Percentiles rank a stretch among this genome's conserved stretches.
Evolutionary conservation across 2,329 filamentous ascomycete genomes (phyloP).

Genomic region (Sphaerulina musiva): DNA sequence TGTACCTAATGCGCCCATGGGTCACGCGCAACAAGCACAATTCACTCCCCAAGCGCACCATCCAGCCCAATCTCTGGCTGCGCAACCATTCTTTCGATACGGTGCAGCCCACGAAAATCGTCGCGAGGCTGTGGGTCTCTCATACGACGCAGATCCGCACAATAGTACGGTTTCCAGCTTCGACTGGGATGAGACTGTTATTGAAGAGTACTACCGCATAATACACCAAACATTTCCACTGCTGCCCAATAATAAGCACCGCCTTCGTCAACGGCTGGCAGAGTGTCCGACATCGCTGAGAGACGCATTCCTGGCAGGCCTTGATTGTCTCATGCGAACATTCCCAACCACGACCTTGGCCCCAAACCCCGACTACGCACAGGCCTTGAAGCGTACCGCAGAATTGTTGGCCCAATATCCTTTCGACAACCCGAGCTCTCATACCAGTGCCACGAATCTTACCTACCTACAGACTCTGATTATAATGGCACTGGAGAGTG

Average conservation of each 20-base stretch:
- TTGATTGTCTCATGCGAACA: conserved; percentile 54
- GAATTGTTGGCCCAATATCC: conserved; percentile 42
- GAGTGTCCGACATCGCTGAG: conserved; percentile 53
- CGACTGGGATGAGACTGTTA: conserved; percentile 43
- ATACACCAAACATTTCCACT: conserved; percentile 64
- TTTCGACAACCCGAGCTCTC: conserved; percentile 39
- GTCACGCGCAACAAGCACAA: conserved; percentile 12
- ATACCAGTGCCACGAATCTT: conserved; percentile 40
- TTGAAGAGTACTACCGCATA: conserved; percentile 52
- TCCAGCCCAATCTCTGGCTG: conserved; percentile 8
- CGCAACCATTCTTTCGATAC: conserved; percentile 25
- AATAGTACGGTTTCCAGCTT: conserved; percentile 23
- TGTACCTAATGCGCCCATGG: conserved; percentile 8
- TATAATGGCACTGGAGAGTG: conserved; percentile 60
- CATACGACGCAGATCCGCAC: conserved; percentile 25
- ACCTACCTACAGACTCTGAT: conserved; percentile 62
- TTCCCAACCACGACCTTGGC: conserved; percentile 40
- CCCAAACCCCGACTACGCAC: conserved; percentile 32
- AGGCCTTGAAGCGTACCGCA: conserved; percentile 38
- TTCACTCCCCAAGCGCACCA: conserved; percentile 10
- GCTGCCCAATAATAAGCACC: conserved; percentile 52
- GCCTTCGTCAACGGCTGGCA: conserved; percentile 51
- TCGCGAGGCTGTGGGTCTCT: conserved; percentile 26
- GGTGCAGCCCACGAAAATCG: conserved; percentile 21
- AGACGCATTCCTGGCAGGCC: conserved; percentile 58